phyloP scores from a whole-genome alignment of 225 moss, liverwort and hornwort genomes.

The Takakia lepidozioides region DNA sequence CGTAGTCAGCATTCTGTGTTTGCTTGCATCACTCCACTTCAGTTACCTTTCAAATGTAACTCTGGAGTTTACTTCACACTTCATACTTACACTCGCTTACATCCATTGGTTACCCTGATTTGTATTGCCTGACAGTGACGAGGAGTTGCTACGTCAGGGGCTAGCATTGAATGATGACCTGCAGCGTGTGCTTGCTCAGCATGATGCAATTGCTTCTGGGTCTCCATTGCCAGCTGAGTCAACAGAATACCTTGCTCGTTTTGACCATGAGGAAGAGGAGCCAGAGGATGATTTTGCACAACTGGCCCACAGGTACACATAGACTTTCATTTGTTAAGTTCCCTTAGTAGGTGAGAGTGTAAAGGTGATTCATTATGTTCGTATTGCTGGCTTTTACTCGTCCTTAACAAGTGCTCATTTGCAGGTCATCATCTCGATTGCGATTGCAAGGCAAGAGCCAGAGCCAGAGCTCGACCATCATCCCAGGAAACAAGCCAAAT shows the following conservation, averaged over 20 bases:
- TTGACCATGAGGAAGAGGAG: conserved; percentile 40
- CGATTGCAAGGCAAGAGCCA: conserved; percentile 13
- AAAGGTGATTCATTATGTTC: no score
- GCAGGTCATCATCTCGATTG: conserved; percentile 15
- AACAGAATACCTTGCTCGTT: conserved; percentile 26
- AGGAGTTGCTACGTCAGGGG: conserved; percentile 75
- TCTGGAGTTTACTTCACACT: no score
- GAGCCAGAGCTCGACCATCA: conserved; percentile 8
- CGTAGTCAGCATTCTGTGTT: no score
- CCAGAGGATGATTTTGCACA: conserved; percentile 47
- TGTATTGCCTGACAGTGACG: conserved; percentile 51
- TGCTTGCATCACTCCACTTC: no score
- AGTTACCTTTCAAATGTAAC: no score
- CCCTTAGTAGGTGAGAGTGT: no score
- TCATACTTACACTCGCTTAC: no score
- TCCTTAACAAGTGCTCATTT: background rate
- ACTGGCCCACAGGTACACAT: conserved; percentile 60
- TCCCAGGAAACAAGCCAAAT: conserved; percentile 6
- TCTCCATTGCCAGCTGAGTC: conserved; percentile 52
- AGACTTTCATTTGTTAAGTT: no score
- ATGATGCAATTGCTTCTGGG: conserved; percentile 80
- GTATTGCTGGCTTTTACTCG: background rate
- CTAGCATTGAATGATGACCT: conserved; percentile 83
- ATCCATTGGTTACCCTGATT: no score
- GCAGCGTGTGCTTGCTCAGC: conserved; percentile 74